These are phyloP conservation scores for Spiraea crenata DNA, from an alignment of 331 rosid species.

Conservation along the genomic window DNA sequence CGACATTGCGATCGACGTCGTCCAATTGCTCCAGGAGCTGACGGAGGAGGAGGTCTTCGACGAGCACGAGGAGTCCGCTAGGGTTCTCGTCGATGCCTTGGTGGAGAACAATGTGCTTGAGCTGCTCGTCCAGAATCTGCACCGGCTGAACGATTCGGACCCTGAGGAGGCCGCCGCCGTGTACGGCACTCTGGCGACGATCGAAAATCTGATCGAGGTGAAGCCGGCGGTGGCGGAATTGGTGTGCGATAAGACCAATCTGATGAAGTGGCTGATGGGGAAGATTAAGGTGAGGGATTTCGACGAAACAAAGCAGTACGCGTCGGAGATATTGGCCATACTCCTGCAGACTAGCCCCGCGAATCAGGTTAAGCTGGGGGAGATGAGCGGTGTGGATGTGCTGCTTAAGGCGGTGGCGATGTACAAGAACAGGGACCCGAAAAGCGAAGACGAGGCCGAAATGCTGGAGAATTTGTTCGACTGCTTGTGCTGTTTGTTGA, in stretches of 20 bases:
- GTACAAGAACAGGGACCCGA: constrained; percentile 89
- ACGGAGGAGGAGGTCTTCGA: constrained; percentile 83
- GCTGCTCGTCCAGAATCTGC: constrained; percentile 71
- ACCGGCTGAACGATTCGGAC: constrained; percentile 62
- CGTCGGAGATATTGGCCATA: constrained; percentile 87
- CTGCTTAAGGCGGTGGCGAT: constrained; percentile 93
- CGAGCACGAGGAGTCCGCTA: constrained; percentile 72
- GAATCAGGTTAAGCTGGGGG: constrained; percentile 80
- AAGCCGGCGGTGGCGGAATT: constrained; percentile 83
- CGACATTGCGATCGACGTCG: constrained; percentile 82
- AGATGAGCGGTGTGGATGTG: constrained; percentile 93
- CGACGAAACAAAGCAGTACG: constrained; percentile 82
- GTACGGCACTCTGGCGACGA: constrained; percentile 61
- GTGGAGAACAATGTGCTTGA: constrained; percentile 74
- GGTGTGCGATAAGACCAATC: constrained; percentile 79
- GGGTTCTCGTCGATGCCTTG: constrained; percentile 65
- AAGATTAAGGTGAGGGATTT: constrained; percentile 88
- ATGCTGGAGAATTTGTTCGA: constrained; percentile 93
- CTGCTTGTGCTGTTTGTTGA: constrained; percentile 83
- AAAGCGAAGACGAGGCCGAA: constrained; percentile 85
- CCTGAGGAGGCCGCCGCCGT: constrained; percentile 71
- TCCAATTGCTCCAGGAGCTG: constrained; percentile 67
- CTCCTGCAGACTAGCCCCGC: constrained; percentile 70
- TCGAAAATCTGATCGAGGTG: constrained; percentile 87
- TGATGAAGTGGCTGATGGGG: constrained; percentile 78